Conservation (phyloP, 2,329 filamentous ascomycete species). For the Cercospora beticola region DNA sequence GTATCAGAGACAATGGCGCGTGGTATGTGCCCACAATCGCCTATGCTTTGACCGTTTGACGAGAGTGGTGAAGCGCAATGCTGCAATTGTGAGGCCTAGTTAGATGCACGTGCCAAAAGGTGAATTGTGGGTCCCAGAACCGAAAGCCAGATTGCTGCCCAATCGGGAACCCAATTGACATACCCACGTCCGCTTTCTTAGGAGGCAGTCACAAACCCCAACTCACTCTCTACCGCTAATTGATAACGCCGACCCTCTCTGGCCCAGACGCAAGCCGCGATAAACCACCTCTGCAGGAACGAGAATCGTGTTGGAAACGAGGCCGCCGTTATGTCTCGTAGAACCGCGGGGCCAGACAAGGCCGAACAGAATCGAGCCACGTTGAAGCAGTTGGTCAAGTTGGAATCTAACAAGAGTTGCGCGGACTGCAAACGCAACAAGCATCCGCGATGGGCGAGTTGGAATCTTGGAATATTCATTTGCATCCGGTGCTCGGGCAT, state of each 20-base stretch:
- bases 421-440: slow-evolving; percentile 99
- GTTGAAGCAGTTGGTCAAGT: slow-evolving; percentile 90
- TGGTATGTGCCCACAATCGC: background rate
- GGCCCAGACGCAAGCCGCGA: background rate
- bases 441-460: slow-evolving; percentile 97
- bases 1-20: background rate
- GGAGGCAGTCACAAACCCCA: background rate
- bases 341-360: slow-evolving; percentile 73
- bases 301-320: background rate
- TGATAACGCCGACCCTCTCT: background rate
- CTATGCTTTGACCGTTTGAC: background rate
- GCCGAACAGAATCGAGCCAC: slow-evolving; percentile 91
- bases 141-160: background rate
- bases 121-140: background rate
- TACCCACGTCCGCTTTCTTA: background rate
- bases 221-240: background rate
- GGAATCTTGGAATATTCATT: slow-evolving; percentile 96
- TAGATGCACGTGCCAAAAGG: background rate
- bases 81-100: background rate
- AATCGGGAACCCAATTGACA: background rate
- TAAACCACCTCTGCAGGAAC: background rate
- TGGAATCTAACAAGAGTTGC: slow-evolving; percentile 94
- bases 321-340: slow-evolving; percentile 66
- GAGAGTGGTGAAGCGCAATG: background rate
- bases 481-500: slow-evolving; percentile 97